Evolutionary conservation across 768 basidiomycete species (phyloP), one percentile per base, ranked within the genome.

Genomic region (Auricularia heimuer): DNA sequence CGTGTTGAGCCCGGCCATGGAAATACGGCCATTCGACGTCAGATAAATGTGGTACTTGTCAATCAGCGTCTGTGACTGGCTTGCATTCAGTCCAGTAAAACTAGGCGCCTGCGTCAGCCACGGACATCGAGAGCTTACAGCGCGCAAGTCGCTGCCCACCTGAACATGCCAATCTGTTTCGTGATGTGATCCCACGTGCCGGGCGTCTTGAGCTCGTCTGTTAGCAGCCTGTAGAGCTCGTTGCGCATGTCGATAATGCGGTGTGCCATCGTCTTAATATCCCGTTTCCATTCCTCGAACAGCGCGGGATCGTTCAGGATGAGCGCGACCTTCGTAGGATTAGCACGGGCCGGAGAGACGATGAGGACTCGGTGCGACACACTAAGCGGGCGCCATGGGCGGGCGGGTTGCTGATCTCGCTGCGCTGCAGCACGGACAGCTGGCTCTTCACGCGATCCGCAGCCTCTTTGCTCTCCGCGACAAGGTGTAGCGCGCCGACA

Each of bases 111-210:
- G 73, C 70, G 66, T 35, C 68, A 69, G 39, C 39, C 39, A 11
- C 71, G 54, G 51, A 2, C 6, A 42, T 42, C 39, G 39, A 42
- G 39, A 42, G 39, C 24, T 24, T 42, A 42, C 4, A 8, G 11
- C 24, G n/a, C 10, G 54, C 54, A 14, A 18, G 29, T 33, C 8
- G 24, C 24, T 35, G 35, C 21, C 66, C 74, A 93, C 86, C 90
- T 93, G 82, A 95, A 97, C 95, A 96, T 97, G 65, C 95, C 96
- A 76, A 98, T 98, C 81, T 98, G 97, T 63, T 85, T 84, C 70
- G 89, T 79, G 71, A 99, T 96, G 76, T 98, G 96, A n/a, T 88
- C 85, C 97, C 97, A 99, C 71, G 85, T 86, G 4, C 94, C 93
- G 3, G 94, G 94, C 62, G 92, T 95, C 72, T 89, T 83, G 68